Evolutionary conservation across 805 yeast species (phyloP), one percentile per base, ranked within the genome.

Genomic region (Limtongia smithiae): DNA sequence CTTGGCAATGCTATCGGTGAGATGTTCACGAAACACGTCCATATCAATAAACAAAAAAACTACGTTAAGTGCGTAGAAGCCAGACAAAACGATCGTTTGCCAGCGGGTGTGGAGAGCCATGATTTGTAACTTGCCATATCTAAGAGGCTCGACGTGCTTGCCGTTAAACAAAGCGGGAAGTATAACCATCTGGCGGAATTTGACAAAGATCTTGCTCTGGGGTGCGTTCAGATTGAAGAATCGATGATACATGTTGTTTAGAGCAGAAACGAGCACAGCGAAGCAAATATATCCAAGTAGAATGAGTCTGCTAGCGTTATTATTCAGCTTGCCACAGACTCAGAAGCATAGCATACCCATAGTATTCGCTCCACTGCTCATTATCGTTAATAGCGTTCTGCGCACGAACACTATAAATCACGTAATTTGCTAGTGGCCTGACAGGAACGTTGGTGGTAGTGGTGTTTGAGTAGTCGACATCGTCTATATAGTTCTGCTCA

Each of bases 101-200:
- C 67, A 59, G 31, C 76, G 62, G 6, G 75, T 66, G 2, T 77
- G 77, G 6, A 71, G 28, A 37, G 54, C 46, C 17, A 46, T 33
- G 11, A 54, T 37, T 38, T 51, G 45, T n/a, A 50, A 28, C 8
- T 53, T 45, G 28, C 49, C 15, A 52, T 30, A 25, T 12, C 38
- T 43, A 17, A 47, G 24, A 9, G 61, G 57, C n/a, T 50, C 48
- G 20, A 60, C 48, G 45, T 66, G 69, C 18, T 45, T 48, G 31
- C 39, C 36, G 18, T 50, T 30, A 33, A 60, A 55, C 34, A 61
- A 42, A 3, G 68, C 61, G 1, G 70, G 68, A 18, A 65, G 34
- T 8, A 54, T 48, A 12, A 64, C 31, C 35, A 51, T 37, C 31
- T 54, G 48, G 34, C 66, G 50, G 20, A 12, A 4, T 9, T n/a